A percentile compares a stretch with the other conserved stretches of the same genome.
Conservation (phyloP, 2,329 filamentous ascomycete species). For the Diaporthe batatas region DNA sequence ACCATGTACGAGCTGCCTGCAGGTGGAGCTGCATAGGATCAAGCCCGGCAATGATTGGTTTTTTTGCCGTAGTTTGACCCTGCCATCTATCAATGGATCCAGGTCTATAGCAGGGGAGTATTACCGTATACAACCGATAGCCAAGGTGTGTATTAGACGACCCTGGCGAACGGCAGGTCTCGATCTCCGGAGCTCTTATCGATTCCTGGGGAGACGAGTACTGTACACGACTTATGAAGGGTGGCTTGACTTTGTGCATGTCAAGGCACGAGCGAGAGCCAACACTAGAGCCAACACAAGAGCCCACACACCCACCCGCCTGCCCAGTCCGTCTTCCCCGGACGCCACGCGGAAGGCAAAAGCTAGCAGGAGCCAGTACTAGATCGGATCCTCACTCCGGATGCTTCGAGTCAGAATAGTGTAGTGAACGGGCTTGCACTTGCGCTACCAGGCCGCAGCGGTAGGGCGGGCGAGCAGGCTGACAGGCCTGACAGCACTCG, state of each 20-base stretch:
- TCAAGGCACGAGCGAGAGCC: slow-evolving; percentile 1
- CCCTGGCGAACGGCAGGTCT: not conserved
- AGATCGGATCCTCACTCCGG: too few relatives aligned
- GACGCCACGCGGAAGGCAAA: not conserved
- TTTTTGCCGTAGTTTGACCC: too few relatives aligned
- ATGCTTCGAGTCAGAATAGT: slow-evolving; percentile 8
- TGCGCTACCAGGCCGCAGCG: not conserved
- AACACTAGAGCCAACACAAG: slow-evolving; percentile 24
- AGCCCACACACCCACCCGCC: not conserved
- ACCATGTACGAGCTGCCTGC: not conserved
- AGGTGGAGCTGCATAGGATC: not conserved
- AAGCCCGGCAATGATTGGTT: not conserved
- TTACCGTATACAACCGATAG: not conserved
- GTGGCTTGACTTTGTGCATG: not conserved
- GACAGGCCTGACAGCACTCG: too few relatives aligned
- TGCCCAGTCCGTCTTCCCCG: too few relatives aligned
- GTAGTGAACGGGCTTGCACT: not conserved
- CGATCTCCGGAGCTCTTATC: not conserved
- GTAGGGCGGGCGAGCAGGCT: not conserved
- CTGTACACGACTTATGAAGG: not conserved
- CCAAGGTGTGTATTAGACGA: not conserved
- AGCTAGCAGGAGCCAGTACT: too few relatives aligned
- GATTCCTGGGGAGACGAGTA: too few relatives aligned
- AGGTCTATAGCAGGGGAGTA: not conserved
- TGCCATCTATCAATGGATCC: not conserved